phyloP scores from a whole-genome alignment of 176 grass and related monocot genomes.

The Oryza meyeriana region DNA sequence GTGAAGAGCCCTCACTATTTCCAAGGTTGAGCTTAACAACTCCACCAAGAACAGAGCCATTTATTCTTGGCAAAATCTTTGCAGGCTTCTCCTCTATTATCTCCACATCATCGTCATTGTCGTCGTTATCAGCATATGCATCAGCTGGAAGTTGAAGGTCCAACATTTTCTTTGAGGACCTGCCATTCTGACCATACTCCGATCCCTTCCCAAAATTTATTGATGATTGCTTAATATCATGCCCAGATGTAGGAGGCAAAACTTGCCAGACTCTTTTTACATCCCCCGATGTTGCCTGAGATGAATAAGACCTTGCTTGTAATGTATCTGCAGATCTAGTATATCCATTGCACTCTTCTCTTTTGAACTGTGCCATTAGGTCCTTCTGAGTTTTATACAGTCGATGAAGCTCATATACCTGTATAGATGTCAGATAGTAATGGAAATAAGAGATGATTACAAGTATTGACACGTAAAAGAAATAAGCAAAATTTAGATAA shows the following conservation, averaged over 20 bases:
- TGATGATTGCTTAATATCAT: constrained; percentile 24
- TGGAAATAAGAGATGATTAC: constrained; percentile 33
- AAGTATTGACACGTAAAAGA: constrained; percentile 2
- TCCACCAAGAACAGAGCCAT: constrained; percentile 22
- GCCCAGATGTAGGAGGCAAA: background rate
- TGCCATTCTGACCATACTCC: constrained; percentile 25
- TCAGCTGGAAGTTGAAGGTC: constrained; percentile 51
- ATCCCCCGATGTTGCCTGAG: constrained; percentile 31
- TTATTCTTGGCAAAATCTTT: background rate
- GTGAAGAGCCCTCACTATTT: background rate
- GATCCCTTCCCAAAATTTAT: constrained; percentile 30
- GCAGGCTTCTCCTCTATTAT: constrained; percentile 35
- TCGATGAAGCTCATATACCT: constrained; percentile 81
- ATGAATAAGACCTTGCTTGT: constrained; percentile 39
- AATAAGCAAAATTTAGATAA: background rate
- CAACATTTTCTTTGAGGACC: constrained; percentile 34
- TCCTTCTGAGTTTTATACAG: constrained; percentile 84
- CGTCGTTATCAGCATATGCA: constrained; percentile 33
- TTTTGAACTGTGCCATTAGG: constrained; percentile 53
- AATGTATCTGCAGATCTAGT: constrained; percentile 32
- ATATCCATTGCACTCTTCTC: constrained; percentile 29
- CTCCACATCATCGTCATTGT: constrained; percentile 33
- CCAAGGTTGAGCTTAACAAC: constrained; percentile 30
- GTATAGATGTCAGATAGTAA: constrained; percentile 16
- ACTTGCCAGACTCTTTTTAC: constrained; percentile 26